phyloP scores from a whole-genome alignment of 2,329 filamentous ascomycete genomes.

The Sporothrix brasiliensis region DNA sequence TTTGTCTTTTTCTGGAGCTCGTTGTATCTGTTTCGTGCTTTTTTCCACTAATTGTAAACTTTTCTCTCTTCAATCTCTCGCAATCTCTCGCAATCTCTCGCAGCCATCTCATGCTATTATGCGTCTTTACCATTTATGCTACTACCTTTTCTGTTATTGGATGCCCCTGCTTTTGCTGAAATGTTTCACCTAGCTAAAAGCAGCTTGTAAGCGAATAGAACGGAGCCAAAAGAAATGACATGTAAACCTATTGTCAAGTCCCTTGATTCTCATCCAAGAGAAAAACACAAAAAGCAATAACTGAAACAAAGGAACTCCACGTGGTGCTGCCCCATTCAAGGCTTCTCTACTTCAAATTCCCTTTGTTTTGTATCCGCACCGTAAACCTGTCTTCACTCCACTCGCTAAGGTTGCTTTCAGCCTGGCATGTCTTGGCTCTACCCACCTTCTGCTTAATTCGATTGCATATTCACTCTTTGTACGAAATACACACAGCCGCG shows the following conservation, averaged over 20 bases:
- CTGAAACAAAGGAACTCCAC: neutral
- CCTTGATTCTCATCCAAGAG: neutral
- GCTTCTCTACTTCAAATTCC: neutral
- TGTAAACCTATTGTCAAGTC: neutral
- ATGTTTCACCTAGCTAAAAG: neutral
- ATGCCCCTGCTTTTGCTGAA: neutral
- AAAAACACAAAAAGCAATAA: neutral
- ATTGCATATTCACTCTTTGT: neutral
- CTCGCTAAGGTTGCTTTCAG: neutral
- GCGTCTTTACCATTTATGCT: neutral
- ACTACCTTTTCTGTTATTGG: neutral
- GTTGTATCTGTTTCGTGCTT: neutral
- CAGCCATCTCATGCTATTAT: neutral
- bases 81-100: neutral
- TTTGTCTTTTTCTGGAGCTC: neutral
- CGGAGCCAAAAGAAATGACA: neutral
- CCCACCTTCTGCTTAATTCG: neutral
- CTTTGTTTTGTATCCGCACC: neutral
- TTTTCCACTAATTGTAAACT: neutral
- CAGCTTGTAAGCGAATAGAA: neutral
- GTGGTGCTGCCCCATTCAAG: neutral
- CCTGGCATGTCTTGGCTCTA: slow-evolving; percentile 6
- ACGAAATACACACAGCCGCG: slow-evolving; percentile 8
- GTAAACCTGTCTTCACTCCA: neutral
- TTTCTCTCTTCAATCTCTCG: neutral